phyloP scores from a whole-genome alignment of 805 yeast species.

The Metschnikowia similis region DNA sequence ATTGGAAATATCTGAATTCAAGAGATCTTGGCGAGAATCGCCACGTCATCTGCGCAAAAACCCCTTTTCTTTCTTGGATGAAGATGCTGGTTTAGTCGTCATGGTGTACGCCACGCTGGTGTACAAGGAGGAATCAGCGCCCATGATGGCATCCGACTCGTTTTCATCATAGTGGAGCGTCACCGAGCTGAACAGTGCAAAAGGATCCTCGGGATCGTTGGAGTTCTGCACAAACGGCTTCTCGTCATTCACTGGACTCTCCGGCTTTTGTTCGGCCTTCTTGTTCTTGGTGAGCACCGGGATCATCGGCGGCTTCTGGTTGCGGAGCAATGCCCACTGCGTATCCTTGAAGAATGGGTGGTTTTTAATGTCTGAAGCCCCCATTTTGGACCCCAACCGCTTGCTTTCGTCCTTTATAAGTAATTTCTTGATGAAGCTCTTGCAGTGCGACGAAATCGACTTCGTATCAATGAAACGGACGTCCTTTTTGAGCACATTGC shows the following conservation, averaged over 20 bases:
- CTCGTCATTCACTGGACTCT: slow-evolving; percentile 32
- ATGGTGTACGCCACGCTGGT: slow-evolving; percentile 57
- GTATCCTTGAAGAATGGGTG: slow-evolving; percentile 88
- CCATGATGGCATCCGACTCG: slow-evolving; percentile 38
- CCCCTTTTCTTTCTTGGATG: slow-evolving; percentile 24
- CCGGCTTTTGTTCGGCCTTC: slow-evolving; percentile 14
- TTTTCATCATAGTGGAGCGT: slow-evolving; percentile 74
- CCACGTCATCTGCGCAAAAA: slow-evolving; percentile 28
- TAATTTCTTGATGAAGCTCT: slow-evolving; percentile 72
- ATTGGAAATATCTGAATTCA: no score
- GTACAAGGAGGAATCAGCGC: slow-evolving; percentile 39
- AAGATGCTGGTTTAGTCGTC: slow-evolving; percentile 24
- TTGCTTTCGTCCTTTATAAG: slow-evolving; percentile 85
- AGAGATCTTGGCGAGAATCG: no score
- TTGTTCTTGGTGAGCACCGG: slow-evolving; percentile 59
- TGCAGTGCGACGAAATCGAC: slow-evolving; percentile 69
- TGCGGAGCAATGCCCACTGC: slow-evolving; percentile 93
- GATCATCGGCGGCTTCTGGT: slow-evolving; percentile 92
- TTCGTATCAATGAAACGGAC: slow-evolving; percentile 72
- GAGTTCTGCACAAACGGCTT: slow-evolving; percentile 1
- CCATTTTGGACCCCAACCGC: slow-evolving; percentile 85
- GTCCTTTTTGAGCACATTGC: slow-evolving; percentile 79
- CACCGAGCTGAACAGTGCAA: slow-evolving; percentile 79
- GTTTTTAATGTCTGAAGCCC: slow-evolving; percentile 90
- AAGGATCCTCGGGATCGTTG: slow-evolving; percentile 59